Evolutionary conservation across 2,329 filamentous ascomycete genomes (phyloP).

Genomic region (Emergomyces orientalis): DNA sequence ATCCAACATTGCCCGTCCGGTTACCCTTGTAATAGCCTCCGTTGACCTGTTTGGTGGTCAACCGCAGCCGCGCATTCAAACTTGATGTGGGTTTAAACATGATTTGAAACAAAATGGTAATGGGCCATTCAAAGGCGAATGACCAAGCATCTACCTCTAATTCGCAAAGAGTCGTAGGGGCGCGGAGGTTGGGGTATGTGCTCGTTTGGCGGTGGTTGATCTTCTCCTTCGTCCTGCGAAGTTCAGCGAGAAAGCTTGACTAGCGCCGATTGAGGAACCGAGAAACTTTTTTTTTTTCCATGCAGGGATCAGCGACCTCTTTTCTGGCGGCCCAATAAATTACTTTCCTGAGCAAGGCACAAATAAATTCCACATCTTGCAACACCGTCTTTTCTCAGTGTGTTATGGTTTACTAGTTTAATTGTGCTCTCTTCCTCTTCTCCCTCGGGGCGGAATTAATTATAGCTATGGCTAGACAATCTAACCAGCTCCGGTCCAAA

Average conservation of each 20-base stretch:
- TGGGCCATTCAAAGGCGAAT: slow-evolving; percentile 3
- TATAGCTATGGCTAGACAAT: slow-evolving; percentile 33
- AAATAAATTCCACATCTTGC: background rate
- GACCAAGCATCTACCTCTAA: background rate
- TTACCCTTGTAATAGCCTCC: slow-evolving; percentile 98
- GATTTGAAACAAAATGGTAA: slow-evolving; percentile 12
- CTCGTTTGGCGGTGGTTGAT: background rate
- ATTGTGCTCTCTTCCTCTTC: background rate
- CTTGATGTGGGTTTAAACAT: slow-evolving; percentile 39
- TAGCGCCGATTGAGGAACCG: slow-evolving; percentile 1
- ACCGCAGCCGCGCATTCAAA: slow-evolving; percentile 62
- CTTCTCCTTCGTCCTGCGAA: background rate
- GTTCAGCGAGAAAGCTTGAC: background rate
- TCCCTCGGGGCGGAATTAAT: background rate
- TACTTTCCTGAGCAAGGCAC: background rate
- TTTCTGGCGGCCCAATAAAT: background rate
- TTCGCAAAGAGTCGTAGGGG: background rate
- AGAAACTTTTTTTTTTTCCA: slow-evolving; percentile 3
- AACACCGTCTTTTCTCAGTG: background rate
- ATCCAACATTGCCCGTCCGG: slow-evolving; percentile 77
- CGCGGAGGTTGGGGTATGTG: too few relatives aligned
- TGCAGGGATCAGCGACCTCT: background rate
- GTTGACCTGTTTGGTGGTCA: slow-evolving; percentile 88
- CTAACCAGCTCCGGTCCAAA: slow-evolving; percentile 32
- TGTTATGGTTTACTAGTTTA: background rate